Evolutionary conservation across 768 basidiomycete genomes (phyloP), one percentile per base, ranked within the genome.

Genomic region (Clavulina sp.): DNA sequence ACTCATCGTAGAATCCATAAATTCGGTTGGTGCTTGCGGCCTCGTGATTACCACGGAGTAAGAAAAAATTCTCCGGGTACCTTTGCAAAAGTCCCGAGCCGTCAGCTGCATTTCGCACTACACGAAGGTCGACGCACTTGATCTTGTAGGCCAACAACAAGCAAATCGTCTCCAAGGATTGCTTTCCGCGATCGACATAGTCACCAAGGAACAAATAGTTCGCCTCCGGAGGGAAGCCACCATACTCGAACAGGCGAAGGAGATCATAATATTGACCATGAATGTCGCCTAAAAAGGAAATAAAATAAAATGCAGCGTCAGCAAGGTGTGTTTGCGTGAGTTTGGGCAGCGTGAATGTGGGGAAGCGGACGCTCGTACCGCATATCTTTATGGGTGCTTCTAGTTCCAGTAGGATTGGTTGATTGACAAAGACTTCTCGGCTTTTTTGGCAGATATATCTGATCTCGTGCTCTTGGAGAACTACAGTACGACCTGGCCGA

Each of bases 311-410:
- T 49, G 54, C 52, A 51, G 9, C 34, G 34, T 7, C 34, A 19
- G 34, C 19, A 7, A 38, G 34, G 19, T 38, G n/a, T n/a, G n/a
- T n/a, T n/a, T n/a, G n/a, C n/a, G n/a, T n/a, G n/a, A n/a, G n/a
- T n/a, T n/a, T n/a, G n/a, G n/a, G n/a, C n/a, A n/a, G n/a, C n/a
- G n/a, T 38, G n/a, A n/a, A n/a, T n/a, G n/a, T n/a, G n/a, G n/a
- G n/a, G n/a, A n/a, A n/a, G n/a, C 34, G 18, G 34, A 56, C 50
- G 50, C 32, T 71, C 87, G 60, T 58, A 93, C 93, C 93, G 65
- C 95, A 97, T 66, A 99, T 99, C 80, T 99, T 99, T 72, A 99
- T 97, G 60, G 93, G 93, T 50, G 93, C 95, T 67, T 97, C 95
- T 59, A 97, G 73, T 70, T 97, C 93, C 65, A 97, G 76, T 55